These are phyloP conservation scores for Sodiomyces alkalinus DNA, from an alignment of 2,329 filamentous ascomycete species.

Conservation along the genomic window DNA sequence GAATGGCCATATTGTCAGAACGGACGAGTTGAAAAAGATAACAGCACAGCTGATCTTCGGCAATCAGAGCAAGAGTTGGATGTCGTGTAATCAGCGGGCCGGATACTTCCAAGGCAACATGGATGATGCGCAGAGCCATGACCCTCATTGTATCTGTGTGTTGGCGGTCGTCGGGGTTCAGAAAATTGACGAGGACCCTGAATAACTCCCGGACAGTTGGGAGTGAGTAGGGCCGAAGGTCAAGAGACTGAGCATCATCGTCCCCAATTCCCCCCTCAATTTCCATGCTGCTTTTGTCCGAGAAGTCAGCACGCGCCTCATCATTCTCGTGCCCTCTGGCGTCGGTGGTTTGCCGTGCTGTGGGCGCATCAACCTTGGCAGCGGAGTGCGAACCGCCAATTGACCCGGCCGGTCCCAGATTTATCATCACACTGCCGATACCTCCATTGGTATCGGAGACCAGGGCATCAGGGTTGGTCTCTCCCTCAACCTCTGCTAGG, in stretches of 20 bases:
- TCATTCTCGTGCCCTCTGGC: neutral
- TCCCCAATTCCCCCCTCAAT: no score
- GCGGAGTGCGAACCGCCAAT: neutral
- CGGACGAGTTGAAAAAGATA: constrained; percentile 92
- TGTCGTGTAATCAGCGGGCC: constrained; percentile 91
- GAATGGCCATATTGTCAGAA: constrained; percentile 88
- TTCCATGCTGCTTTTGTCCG: no score
- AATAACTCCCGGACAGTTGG: constrained; percentile 92
- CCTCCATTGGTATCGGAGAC: constrained; percentile 53
- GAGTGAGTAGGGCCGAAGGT: constrained; percentile 78
- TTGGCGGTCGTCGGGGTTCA: constrained; percentile 84
- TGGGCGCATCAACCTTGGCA: neutral
- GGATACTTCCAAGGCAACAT: constrained; percentile 91
- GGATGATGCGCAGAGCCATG: constrained; percentile 93
- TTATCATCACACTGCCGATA: constrained; percentile 70
- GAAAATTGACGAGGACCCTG: constrained; percentile 77
- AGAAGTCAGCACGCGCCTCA: neutral
- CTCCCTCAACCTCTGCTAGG: constrained; percentile 62
- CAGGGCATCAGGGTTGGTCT: constrained; percentile 48
- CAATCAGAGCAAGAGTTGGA: constrained; percentile 71
- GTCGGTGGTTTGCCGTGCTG: neutral
- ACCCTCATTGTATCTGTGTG: constrained; percentile 93
- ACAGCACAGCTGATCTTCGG: constrained; percentile 84
- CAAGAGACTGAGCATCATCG: constrained; percentile 30
- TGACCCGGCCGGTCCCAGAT: constrained; percentile 16